Evolutionary conservation across 371 early-diverging fungal genomes (phyloP), one percentile per base, ranked within the genome.

Genomic region (Mycotypha africana): DNA sequence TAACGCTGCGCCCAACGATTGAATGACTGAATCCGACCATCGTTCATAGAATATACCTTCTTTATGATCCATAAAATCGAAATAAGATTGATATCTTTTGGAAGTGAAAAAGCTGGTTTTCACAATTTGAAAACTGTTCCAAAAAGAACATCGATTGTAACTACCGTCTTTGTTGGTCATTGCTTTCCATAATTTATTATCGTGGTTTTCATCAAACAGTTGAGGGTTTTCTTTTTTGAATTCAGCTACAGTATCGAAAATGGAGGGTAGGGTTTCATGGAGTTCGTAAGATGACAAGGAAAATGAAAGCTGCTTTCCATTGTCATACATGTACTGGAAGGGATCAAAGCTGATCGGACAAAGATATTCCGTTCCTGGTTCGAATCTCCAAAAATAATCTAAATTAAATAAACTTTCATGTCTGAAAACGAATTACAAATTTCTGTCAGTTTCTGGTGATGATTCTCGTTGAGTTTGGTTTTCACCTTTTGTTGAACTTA

Each of bases 11-110:
- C 88, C 95, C n/a, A 98, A 58, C 4, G 93, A 92, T 49, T 95
- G 98, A 23, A 70, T 61, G 2, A 97, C 86, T 54, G 41, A 15
- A 35, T 45, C 38, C 9, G 28, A 21, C 70, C 81, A 15, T 62
- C 91, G 74, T 56, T 97, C 97, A 63, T 95, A 95, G 54, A 88
- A 97, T 53, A 97, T 94, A 12, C 86, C 93, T 10, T 89, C 88
- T 4, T 76, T 47, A 26, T 65, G 46, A 53, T 97, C 96, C 35
- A 97, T 67, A 40, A 71, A 75, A n/a, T 86, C 64, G 52, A 96
- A 94, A 55, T 80, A 92, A 22, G 78, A 65, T 49, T 66, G 68
- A 63, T 93, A 95, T n/a, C 70, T 67, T 23, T 72, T 39, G n/a
- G 55, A 46, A 32, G 45, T 54, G 48, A 64, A 71, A 21, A 67